phyloP scores from a whole-genome alignment of 1,284 basidiomycete species.

The Bjerkandera adusta region DNA sequence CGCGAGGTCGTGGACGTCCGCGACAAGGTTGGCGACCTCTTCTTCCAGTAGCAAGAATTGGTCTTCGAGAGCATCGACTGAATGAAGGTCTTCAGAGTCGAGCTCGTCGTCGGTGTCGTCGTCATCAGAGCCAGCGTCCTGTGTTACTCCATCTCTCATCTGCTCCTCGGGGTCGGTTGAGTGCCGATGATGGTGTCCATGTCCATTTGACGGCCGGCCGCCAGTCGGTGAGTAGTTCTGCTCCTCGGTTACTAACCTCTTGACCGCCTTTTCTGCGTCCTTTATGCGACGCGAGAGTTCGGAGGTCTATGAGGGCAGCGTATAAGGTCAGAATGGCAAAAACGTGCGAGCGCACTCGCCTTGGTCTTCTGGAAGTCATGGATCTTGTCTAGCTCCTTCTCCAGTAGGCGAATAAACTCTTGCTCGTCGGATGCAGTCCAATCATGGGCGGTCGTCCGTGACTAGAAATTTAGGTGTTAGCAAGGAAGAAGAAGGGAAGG shows the following conservation, averaged over 20 bases:
- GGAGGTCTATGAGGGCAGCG: slow-evolving; percentile 56
- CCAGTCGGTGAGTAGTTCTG: no score
- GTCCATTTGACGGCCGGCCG: slow-evolving; percentile 6
- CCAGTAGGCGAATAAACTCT: slow-evolving; percentile 78
- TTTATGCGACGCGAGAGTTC: slow-evolving; percentile 82
- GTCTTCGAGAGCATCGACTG: slow-evolving; percentile 81
- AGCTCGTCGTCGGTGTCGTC: slow-evolving; percentile 60
- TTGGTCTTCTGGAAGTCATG: slow-evolving; percentile 94
- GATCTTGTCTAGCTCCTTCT: slow-evolving; percentile 92
- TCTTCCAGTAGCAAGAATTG: slow-evolving; percentile 91
- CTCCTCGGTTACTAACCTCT: slow-evolving; percentile 70
- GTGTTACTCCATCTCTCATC: slow-evolving; percentile 46
- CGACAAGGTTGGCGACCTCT: slow-evolving; percentile 93
- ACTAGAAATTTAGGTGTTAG: no score
- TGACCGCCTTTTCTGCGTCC: slow-evolving; percentile 78
- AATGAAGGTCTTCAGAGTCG: slow-evolving; percentile 57
- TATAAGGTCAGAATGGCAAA: slow-evolving; percentile 4
- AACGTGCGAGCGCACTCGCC: slow-evolving; percentile 39
- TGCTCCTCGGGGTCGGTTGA: slow-evolving; percentile 57
- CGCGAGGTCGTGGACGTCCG: slow-evolving; percentile 97
- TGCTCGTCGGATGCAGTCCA: slow-evolving; percentile 84
- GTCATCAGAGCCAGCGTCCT: slow-evolving; percentile 75
- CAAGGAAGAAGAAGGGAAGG: slow-evolving; percentile 1
- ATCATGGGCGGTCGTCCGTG: slow-evolving; percentile 51
- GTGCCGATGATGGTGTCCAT: slow-evolving; percentile 15